phyloP scores from a whole-genome alignment of 1,284 basidiomycete species.

The Pseudozyma tsukubaensis region DNA sequence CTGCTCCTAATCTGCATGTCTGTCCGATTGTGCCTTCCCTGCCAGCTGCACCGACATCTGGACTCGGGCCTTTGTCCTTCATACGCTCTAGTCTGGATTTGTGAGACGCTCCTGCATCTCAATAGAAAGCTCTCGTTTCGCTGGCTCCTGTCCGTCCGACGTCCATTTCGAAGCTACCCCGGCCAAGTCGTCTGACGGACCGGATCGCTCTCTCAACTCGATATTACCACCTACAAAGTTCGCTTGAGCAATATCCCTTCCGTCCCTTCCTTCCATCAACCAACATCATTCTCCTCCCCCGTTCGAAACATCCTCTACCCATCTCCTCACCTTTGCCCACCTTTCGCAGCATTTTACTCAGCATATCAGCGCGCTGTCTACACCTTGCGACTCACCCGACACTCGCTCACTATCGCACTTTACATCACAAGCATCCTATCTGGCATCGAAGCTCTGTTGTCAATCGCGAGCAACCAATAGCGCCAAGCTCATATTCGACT shows the following conservation, averaged over 20 bases:
- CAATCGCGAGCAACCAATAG: too few species aligned
- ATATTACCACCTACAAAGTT: slow-evolving; percentile 6
- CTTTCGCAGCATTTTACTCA: too few species aligned
- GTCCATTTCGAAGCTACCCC: neutral
- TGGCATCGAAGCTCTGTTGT: too few species aligned
- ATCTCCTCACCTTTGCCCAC: neutral
- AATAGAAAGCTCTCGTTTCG: slow-evolving; percentile 6
- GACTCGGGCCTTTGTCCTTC: neutral
- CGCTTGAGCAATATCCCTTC: neutral
- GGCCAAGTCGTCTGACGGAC: neutral
- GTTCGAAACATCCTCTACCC: neutral
- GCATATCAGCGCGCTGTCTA: too few species aligned
- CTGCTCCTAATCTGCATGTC: neutral
- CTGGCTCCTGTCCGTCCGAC: neutral
- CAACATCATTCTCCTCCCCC: neutral
- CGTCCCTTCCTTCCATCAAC: slow-evolving; percentile 5
- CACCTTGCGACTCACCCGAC: too few species aligned
- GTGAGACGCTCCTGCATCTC: slow-evolving; percentile 10
- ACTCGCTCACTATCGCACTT: too few species aligned
- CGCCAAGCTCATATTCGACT: too few species aligned
- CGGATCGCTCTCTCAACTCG: neutral
- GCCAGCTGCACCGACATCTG: neutral
- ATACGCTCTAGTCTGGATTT: neutral
- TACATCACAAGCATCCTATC: too few species aligned
- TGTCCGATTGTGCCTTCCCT: neutral